Evolutionary conservation across 192 early-diverging fungal genomes (phyloP), one percentile per base, ranked within the genome.

Genomic region (Podila verticillata): DNA sequence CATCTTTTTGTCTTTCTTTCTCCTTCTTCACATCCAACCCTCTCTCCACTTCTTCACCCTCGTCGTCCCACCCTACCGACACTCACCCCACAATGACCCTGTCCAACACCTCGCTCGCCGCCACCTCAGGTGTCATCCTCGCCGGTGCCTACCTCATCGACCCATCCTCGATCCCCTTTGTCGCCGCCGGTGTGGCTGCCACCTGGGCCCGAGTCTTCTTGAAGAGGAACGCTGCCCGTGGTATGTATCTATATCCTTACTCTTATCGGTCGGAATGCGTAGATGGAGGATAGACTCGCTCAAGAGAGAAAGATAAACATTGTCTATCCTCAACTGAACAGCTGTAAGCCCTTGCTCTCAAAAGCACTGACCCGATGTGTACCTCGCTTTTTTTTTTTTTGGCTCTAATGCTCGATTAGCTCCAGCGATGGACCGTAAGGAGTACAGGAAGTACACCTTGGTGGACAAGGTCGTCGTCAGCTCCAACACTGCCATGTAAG

Each of bases 401-500:
- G 58, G 6, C 20, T 69, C n/a, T 60, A 24, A 54, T 35, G 57
- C 56, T 31, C 32, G 28, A 36, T 26, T 70, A 85, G 81, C 60
- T 58, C 81, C 88, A 2, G 91, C 88, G 5, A 82, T 95, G 81
- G 86, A 91, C 68, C 82, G 90, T 57, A 86, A 90, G 66, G 89
- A 91, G 57, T 95, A 90, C 84, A 90, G 91, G 78, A 84, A 89
- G 72, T 95, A 94, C 81, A 90, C 86, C 75, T 84, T 98, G 31
- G 85, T 88, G 61, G 87, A 93, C 65, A 97, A 96, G 84, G 86
- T 86, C 56, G 84, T 89, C 68, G 83, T 96, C 68, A 92, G 90
- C 32, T 90, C 89, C 81, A 95, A 98, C 85, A 94, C 95, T 7
- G 96, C 96, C 57, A 89, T 96, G 87, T 94, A 89, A 83, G 85